A percentile compares a stretch with the other conserved stretches of the same genome.
Conservation (phyloP, 2,329 filamentous ascomycete species). For the Ambrosiella xylebori region DNA sequence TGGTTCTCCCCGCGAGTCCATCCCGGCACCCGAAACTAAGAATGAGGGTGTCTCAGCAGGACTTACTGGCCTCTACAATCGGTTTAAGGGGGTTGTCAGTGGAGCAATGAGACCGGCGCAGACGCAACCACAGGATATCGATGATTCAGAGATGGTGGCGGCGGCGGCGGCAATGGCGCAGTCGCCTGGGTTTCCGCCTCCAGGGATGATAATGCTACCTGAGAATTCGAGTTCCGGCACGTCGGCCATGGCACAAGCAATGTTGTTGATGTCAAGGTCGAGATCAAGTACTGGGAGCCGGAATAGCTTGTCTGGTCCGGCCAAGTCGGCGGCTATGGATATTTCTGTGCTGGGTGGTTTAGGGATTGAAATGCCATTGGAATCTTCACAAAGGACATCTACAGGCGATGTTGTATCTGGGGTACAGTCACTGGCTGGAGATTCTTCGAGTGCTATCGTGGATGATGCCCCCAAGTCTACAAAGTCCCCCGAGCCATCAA, state of each 20-base stretch:
- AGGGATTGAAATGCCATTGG: not conserved
- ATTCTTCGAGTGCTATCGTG: not conserved
- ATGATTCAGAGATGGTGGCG: constrained; percentile 25
- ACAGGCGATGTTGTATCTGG: not conserved
- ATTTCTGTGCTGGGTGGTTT: not conserved
- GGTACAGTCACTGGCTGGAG: not conserved
- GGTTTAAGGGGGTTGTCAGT: constrained; percentile 67
- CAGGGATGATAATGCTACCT: constrained; percentile 20
- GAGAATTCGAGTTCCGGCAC: constrained; percentile 15
- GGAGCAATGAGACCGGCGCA: constrained; percentile 24
- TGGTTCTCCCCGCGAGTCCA: constrained; percentile 49
- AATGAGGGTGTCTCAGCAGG: constrained; percentile 68
- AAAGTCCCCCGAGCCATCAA: constrained; percentile 20
- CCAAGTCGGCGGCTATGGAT: not conserved
- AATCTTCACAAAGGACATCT: constrained; percentile 1
- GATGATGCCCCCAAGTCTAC: constrained; percentile 17
- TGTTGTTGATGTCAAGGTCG: constrained; percentile 4
- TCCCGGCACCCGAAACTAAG: constrained; percentile 47
- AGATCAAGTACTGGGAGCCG: constrained; percentile 10
- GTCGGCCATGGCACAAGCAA: constrained; percentile 7
- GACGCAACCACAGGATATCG: constrained; percentile 22
- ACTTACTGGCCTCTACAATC: constrained; percentile 74
- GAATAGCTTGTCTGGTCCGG: constrained; percentile 3
- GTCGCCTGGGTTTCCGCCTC: constrained; percentile 13
- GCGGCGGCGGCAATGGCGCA: constrained; percentile 20